Evolutionary conservation across 768 basidiomycete species (phyloP).

Genomic region (Lactarius sanguifluus): DNA sequence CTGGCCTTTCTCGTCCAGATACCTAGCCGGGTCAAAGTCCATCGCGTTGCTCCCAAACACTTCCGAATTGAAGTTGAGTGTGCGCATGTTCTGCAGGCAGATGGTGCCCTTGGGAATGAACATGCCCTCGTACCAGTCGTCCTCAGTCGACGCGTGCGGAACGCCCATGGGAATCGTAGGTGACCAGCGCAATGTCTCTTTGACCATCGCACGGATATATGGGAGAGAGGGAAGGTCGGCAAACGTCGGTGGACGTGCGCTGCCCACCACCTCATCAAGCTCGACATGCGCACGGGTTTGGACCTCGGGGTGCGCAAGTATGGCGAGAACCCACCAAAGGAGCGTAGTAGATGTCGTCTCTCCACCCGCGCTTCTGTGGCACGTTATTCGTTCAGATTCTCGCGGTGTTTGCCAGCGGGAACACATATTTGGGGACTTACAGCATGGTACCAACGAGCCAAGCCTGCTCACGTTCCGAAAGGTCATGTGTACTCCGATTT

Average conservation of each 20-base stretch:
- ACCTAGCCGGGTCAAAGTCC: not conserved
- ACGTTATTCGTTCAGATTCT: not conserved
- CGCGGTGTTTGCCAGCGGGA: no score
- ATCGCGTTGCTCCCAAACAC: not conserved
- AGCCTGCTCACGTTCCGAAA: not conserved
- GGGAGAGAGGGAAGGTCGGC: no score
- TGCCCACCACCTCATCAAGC: constrained; percentile 37
- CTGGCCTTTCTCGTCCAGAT: not conserved
- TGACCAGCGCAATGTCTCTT: no score
- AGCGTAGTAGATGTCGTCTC: no score
- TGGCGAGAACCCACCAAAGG: no score
- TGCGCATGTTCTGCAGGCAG: no score
- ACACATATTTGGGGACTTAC: constrained; percentile 7
- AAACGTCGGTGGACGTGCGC: no score
- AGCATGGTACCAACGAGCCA: constrained; percentile 18
- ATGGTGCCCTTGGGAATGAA: not conserved
- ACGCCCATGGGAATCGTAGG: constrained; percentile 33
- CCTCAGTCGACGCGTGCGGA: constrained; percentile 2
- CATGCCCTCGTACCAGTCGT: constrained; percentile 19
- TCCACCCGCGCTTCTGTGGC: constrained; percentile 29
- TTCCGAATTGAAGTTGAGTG: not conserved
- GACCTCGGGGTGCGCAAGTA: no score
- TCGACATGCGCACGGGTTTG: constrained; percentile 31
- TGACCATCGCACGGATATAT: no score
- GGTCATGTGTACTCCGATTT: not conserved